These are phyloP conservation scores for Acacia confusa DNA, from an alignment of 306 rosid species.

Conservation along the genomic window DNA sequence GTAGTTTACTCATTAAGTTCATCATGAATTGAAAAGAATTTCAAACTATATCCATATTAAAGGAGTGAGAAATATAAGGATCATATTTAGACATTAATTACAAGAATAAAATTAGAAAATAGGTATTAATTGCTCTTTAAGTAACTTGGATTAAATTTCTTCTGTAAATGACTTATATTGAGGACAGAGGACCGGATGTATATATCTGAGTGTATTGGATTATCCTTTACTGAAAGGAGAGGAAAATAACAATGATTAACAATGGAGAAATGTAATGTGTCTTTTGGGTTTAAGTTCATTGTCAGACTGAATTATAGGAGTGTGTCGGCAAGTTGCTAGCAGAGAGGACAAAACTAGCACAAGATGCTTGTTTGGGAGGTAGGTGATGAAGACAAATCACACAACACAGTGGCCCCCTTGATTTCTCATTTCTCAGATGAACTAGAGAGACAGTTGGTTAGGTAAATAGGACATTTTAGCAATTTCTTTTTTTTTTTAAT, in stretches of 20 bases:
- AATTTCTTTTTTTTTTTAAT: background rate
- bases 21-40: too few relatives aligned
- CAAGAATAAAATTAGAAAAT: too few relatives aligned
- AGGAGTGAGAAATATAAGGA: too few relatives aligned
- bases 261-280: background rate
- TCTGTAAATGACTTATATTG: too few relatives aligned
- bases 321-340: slow-evolving; percentile 1
- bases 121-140: too few relatives aligned
- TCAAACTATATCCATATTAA: too few relatives aligned
- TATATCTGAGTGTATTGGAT: background rate
- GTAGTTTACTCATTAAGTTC: too few relatives aligned
- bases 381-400: background rate
- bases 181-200: background rate
- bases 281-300: background rate
- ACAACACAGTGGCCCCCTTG: background rate
- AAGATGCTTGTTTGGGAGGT: background rate
- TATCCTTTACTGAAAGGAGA: background rate
- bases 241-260: background rate
- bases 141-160: too few relatives aligned
- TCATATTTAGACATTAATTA: too few relatives aligned
- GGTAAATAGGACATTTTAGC: background rate
- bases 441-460: background rate
- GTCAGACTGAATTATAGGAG: background rate
- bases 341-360: background rate
- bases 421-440: background rate